A percentile compares a stretch with the other conserved stretches of the same genome.
Conservation (phyloP, 2,329 filamentous ascomycete species). For the Sporothrix sp. region DNA sequence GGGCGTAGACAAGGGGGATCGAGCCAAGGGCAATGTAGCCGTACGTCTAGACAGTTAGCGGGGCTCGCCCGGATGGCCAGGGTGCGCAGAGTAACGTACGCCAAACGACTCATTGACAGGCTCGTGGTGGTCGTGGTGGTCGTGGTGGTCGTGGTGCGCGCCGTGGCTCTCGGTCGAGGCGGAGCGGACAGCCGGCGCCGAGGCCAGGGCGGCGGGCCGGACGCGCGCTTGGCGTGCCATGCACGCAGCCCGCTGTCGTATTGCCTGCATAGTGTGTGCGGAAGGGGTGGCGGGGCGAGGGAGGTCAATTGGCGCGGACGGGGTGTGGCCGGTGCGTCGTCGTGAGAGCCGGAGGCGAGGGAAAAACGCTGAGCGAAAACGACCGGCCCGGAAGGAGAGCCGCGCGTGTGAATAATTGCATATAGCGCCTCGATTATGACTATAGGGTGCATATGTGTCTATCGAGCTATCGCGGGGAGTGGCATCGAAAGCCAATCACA, state of each 20-base stretch:
- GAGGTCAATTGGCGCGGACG: background rate
- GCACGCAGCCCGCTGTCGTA: conserved; percentile 28
- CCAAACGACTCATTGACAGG: conserved; percentile 44
- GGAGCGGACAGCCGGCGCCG: conserved; percentile 29
- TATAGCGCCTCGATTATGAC: background rate
- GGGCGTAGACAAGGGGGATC: conserved; percentile 34
- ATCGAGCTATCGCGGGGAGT: background rate
- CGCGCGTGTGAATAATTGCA: background rate
- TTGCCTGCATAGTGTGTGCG: conserved; percentile 27
- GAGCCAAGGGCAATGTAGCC: conserved; percentile 38
- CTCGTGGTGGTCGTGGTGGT: conserved; percentile 31
- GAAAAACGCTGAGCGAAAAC: conserved; percentile 11
- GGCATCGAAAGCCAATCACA: conserved; percentile 13
- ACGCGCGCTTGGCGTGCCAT: conserved; percentile 27
- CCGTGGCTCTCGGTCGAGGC: conserved; percentile 31
- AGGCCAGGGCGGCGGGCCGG: conserved; percentile 18
- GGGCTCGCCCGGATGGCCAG: background rate
- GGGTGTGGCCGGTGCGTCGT: conserved; percentile 6
- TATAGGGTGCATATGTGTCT: background rate
- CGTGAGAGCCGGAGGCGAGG: conserved; percentile 5
- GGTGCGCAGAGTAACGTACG: conserved; percentile 34
- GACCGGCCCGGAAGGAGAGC: background rate
- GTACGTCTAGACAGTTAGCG: conserved; percentile 30
- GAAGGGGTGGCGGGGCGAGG: background rate
- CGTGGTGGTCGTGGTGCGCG: conserved; percentile 11